Evolutionary conservation across 176 grass and related monocot species (phyloP).

Genomic region (Cenchrus fungigraminus): DNA sequence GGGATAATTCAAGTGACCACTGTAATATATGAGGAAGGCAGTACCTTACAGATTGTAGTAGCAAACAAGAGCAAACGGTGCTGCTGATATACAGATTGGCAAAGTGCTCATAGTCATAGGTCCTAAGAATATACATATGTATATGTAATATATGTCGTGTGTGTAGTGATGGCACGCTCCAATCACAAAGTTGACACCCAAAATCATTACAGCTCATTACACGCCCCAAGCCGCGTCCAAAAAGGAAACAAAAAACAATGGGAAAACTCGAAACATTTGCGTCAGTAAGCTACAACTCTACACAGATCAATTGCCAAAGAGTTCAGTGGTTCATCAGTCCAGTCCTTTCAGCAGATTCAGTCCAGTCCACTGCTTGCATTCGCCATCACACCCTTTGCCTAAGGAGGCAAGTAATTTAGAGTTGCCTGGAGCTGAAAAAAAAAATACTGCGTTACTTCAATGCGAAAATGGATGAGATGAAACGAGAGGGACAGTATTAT

Average conservation of each 20-base stretch:
- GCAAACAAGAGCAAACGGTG: not conserved
- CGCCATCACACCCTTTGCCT: constrained; percentile 20
- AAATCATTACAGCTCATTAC: constrained; percentile 34
- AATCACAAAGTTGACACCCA: not conserved
- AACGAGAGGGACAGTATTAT: not conserved
- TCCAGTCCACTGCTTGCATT: not conserved
- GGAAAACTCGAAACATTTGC: not conserved
- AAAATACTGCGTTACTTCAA: not conserved
- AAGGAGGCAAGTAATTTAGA: not conserved
- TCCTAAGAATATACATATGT: not conserved
- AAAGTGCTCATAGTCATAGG: constrained; percentile 17
- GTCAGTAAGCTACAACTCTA: constrained; percentile 36
- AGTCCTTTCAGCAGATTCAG: not conserved
- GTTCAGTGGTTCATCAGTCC: not conserved
- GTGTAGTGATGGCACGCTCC: not conserved
- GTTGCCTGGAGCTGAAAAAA: constrained; percentile 10
- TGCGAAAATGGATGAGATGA: not conserved
- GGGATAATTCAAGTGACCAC: not conserved
- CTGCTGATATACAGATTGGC: not conserved
- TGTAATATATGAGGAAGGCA: not conserved
- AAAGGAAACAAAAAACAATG: not conserved
- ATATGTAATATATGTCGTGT: not conserved
- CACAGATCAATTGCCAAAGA: constrained; percentile 5
- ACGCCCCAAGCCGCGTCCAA: not conserved
- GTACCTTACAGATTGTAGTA: constrained; percentile 4